Evolutionary conservation across 306 rosid species (phyloP), one percentile per base, ranked within the genome.

Genomic region (Dryas drummondii): DNA sequence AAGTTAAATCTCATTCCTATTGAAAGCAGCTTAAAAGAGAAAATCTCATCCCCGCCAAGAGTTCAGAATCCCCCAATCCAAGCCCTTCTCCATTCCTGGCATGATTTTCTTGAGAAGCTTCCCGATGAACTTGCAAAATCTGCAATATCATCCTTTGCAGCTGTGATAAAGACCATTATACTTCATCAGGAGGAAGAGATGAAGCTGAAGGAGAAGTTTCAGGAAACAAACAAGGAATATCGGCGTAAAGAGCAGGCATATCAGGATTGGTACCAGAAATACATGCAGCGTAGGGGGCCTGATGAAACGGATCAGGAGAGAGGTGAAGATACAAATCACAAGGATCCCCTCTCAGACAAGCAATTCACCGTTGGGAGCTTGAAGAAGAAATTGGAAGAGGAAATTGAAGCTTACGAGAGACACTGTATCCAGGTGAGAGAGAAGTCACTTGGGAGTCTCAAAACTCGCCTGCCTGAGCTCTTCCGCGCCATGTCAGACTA

Each of bases 21-120:
- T 12, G 96, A 92, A 78, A 90, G 93, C 89, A 92, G 80, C 89
- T 70, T 88, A 49, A 92, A 90, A 81, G 97, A 92, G 83, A 92
- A 87, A 90, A 71, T 88, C 74, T 85, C 97, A 5, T 90, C 96
- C 10, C 92, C 90, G 0, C 89, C 89, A 0, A 85, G 90, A 80
- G 82, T 62, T 17, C 92, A 81, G 52, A 78, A 81, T 85, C 93
- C 96, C 5, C 96, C 96, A 5, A 92, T 92, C 65, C 93, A 90
- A 74, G 69, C 84, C 47, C 93, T 90, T 62, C 92, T 92, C 66
- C 80, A 71, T 26, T 76, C 83, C 0, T 92, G 97, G 96, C 88
- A 88, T 5, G 93, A 90, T 82, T 84, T 60, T 73, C 83, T 92
- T 6, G 97, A 90, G 74, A 92, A 92, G 89, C 97, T 90, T 79